Conservation (phyloP, 2,329 filamentous ascomycete species). For the Sporothrix pallida region DNA sequence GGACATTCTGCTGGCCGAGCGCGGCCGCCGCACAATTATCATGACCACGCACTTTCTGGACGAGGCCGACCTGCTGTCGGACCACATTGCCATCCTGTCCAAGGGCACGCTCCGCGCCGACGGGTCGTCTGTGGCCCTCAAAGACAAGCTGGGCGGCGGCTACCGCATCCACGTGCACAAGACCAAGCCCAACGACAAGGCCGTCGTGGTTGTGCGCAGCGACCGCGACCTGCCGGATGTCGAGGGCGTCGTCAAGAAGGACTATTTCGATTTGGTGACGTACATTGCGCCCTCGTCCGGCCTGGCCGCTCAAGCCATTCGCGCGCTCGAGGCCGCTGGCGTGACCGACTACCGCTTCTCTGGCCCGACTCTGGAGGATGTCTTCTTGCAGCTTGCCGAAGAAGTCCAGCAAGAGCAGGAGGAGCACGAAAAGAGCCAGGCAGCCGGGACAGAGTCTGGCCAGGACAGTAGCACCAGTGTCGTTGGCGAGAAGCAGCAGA, state of each 20-base stretch:
- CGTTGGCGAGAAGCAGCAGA: constrained; percentile 9
- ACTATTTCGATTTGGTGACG: constrained; percentile 71
- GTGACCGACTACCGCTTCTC: constrained; percentile 82
- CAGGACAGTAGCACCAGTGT: not conserved
- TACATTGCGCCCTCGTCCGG: constrained; percentile 74
- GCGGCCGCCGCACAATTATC: constrained; percentile 80
- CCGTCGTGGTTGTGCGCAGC: constrained; percentile 42
- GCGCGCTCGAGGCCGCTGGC: constrained; percentile 67
- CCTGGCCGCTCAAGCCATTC: constrained; percentile 74
- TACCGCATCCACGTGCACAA: constrained; percentile 81
- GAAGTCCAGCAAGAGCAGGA: constrained; percentile 67
- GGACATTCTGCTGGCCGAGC: constrained; percentile 88
- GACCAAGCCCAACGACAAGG: constrained; percentile 52
- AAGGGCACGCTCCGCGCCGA: constrained; percentile 81
- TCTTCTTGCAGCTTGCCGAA: constrained; percentile 84
- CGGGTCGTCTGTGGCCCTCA: constrained; percentile 85
- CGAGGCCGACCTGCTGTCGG: constrained; percentile 86
- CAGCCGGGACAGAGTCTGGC: not conserved
- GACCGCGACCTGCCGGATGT: constrained; percentile 54
- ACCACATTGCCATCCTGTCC: constrained; percentile 86
- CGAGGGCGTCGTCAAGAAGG: constrained; percentile 61
- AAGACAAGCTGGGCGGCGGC: constrained; percentile 79
- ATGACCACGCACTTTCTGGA: constrained; percentile 93
- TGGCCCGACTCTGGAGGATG: constrained; percentile 89
- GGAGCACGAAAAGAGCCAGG: constrained; percentile 12